Evolutionary conservation across 495 filamentous ascomycete genomes (phyloP), one percentile per base, ranked within the genome.

Genomic region (Penicillium bovifimosum): DNA sequence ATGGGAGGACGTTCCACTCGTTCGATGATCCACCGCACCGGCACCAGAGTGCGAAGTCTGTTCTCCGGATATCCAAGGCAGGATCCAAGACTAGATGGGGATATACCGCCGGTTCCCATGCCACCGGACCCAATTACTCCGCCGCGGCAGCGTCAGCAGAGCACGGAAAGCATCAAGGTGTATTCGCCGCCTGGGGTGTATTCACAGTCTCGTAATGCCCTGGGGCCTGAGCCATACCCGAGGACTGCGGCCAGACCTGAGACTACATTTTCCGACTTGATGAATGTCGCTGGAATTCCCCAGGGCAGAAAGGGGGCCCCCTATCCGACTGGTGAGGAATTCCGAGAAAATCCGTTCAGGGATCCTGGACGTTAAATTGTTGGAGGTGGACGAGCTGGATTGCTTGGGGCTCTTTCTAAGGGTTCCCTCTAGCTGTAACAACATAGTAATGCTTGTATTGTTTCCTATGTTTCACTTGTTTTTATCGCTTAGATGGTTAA

Each of bases 81-180:
- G 6, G 34, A 39, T 29, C 43, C 54, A 1, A 17, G 27, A 44
- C n/a, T 46, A 17, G 55, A 67, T 24, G 59, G 59, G 16, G 56
- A 60, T 33, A 48, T 61, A 7, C 59, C 64, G 3, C 59, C 62
- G 5, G 17, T 63, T 0, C 59, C 64, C 26, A 36, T 52, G 17
- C 54, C 64, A 40, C 13, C 31, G 3, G 16, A 59, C 38, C 69
- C 70, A 1, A 39, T 68, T 33, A 66, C 73, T 20, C 65, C 70
- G 0, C 64, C 70, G 4, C 48, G 54, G n/a, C 63, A 74, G 36
- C 71, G 80, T 2, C 75, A 82, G 60, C 73, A 76, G 1, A 86
- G 83, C 57, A 78, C 69, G 29, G 81, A 86, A 64, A 84, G 80
- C 66, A 88, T 89, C 60, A 80, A 82, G 55, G 76, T 90, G 11